A percentile compares a stretch with the other conserved stretches of the same genome.
Evolutionary conservation across 805 yeast genomes (phyloP).

Genomic region (Alloascoidea hylecoeti): DNA sequence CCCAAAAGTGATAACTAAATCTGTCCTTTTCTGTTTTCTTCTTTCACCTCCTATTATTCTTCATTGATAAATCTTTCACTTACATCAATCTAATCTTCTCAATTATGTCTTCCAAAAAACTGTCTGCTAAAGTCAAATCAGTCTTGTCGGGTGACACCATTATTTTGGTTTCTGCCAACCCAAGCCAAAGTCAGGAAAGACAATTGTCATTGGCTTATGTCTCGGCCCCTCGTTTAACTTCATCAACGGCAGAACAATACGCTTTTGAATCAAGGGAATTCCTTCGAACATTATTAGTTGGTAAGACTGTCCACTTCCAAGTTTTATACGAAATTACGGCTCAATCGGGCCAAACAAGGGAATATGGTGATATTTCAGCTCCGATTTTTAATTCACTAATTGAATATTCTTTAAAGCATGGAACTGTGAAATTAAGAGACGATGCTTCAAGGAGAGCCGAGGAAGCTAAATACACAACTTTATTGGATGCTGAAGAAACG

Average conservation of each 20-base stretch:
- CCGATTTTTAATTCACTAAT: constrained; percentile 49
- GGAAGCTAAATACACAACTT: constrained; percentile 12
- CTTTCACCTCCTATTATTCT: no score
- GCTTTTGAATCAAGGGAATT: constrained; percentile 49
- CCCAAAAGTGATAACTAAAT: no score
- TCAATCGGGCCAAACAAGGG: constrained; percentile 29
- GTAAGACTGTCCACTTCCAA: constrained; percentile 45
- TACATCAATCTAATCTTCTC: no score
- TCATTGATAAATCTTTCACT: no score
- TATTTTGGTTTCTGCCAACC: constrained; percentile 33
- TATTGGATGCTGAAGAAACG: constrained; percentile 26
- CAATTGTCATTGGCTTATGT: constrained; percentile 51
- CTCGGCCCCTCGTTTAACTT: constrained; percentile 35
- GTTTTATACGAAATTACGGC: constrained; percentile 40
- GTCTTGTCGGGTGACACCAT: constrained; percentile 63
- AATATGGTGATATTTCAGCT: constrained; percentile 57
- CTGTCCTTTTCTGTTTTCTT: no score
- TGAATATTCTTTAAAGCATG: constrained; percentile 39
- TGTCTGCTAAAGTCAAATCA: constrained; percentile 49
- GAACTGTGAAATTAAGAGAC: constrained; percentile 49
- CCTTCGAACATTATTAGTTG: constrained; percentile 46
- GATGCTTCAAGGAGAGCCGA: no score
- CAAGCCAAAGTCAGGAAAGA: constrained; percentile 29
- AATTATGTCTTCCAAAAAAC: no score
- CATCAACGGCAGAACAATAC: constrained; percentile 25